Evolutionary conservation across 2,329 filamentous ascomycete genomes (phyloP).

Genomic region (Botrytis byssoidea): DNA sequence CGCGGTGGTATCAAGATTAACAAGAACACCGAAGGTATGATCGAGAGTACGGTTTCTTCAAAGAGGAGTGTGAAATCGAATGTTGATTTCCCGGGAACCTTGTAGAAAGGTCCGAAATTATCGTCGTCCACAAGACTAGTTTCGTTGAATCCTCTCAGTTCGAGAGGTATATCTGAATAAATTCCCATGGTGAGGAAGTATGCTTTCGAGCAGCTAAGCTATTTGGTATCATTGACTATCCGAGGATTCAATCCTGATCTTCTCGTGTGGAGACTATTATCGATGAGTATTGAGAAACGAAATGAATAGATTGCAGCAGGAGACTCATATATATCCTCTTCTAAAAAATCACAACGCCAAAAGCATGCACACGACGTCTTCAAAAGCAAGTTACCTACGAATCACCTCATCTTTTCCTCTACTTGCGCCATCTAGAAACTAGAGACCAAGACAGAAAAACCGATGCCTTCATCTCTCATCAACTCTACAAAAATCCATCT

Average conservation of each 20-base stretch:
- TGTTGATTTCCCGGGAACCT: constrained; percentile 4
- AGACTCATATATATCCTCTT: neutral
- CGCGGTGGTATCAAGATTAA: constrained; percentile 27
- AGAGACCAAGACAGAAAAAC: neutral
- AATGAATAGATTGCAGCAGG: neutral
- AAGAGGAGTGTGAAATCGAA: constrained; percentile 37
- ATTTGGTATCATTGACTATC: neutral
- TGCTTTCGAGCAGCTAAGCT: neutral
- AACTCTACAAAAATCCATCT: neutral
- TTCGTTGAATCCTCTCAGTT: neutral
- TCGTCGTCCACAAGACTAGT: neutral
- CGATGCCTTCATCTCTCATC: neutral
- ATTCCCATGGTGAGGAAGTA: neutral
- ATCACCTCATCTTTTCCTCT: neutral
- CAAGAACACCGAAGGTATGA: constrained; percentile 31
- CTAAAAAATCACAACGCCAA: neutral
- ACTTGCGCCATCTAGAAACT: neutral
- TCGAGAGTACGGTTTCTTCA: constrained; percentile 35
- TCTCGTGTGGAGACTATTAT: neutral
- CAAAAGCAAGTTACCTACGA: neutral
- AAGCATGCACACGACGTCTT: neutral
- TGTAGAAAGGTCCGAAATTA: constrained; percentile 16
- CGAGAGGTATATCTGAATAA: neutral
- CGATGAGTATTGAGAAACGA: neutral
- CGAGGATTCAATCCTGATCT: neutral